These are phyloP conservation scores for Aspergillus incahuasiensis DNA, from an alignment of 495 filamentous ascomycete species.

Conservation along the genomic window DNA sequence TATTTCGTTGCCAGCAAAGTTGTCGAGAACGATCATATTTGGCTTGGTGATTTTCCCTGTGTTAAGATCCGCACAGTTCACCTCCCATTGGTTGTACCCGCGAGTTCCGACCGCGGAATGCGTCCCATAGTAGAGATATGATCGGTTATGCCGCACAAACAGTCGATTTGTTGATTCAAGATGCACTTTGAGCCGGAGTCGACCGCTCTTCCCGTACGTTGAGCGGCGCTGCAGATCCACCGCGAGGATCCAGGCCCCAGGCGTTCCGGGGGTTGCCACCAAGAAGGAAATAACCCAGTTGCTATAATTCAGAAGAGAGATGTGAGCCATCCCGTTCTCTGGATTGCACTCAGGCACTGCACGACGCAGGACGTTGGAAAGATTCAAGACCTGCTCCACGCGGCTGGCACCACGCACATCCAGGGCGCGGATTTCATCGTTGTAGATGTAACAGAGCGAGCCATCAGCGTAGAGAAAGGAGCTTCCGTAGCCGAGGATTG, in stretches of 20 bases:
- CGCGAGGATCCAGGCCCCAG: conserved; percentile 53
- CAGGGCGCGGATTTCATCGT: conserved; percentile 57
- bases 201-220: conserved; percentile 20
- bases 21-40: conserved; percentile 41
- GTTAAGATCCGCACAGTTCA: conserved; percentile 51
- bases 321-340: conserved; percentile 37
- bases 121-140: conserved; percentile 65
- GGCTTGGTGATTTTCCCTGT: conserved; percentile 25
- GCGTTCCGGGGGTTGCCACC: conserved; percentile 28
- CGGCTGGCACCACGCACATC: conserved; percentile 50
- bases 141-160: conserved; percentile 63
- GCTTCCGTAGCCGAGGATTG: conserved; percentile 54
- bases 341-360: conserved; percentile 21
- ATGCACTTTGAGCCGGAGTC: conserved; percentile 34
- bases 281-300: conserved; percentile 57
- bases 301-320: conserved; percentile 58
- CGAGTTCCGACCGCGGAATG: conserved; percentile 47
- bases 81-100: conserved; percentile 56
- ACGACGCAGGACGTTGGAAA: conserved; percentile 43
- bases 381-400: conserved; percentile 56
- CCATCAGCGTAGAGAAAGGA: conserved; percentile 62
- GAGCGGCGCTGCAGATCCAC: conserved; percentile 43
- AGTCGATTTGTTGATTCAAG: conserved; percentile 50
- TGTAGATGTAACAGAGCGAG: conserved; percentile 55
- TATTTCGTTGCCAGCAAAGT: conserved; percentile 59